Percentiles rank a stretch among this genome's conserved stretches.
phyloP scores from a whole-genome alignment of 1,284 basidiomycete genomes.

The Earliella scabrosa region DNA sequence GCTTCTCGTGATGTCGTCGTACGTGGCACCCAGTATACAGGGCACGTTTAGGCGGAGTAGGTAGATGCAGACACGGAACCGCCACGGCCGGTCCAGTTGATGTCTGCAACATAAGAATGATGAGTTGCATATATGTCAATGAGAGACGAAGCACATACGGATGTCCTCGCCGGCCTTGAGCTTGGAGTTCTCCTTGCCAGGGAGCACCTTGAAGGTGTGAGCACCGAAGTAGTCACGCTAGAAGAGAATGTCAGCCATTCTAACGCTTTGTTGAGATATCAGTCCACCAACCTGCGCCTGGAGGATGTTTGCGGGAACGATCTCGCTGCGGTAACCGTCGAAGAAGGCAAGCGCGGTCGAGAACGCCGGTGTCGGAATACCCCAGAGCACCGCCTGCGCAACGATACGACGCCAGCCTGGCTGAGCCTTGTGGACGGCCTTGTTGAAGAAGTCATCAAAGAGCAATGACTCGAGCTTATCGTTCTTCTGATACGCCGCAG shows the following conservation, averaged over 20 bases:
- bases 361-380: constrained; percentile 95
- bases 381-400: constrained; percentile 97
- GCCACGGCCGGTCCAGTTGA: constrained; percentile 94
- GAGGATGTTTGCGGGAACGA: constrained; percentile 92
- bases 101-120: constrained; percentile 49
- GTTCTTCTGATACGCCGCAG: constrained; percentile 91
- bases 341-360: constrained; percentile 99
- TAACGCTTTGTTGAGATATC: constrained; percentile 23
- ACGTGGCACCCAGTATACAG: not conserved
- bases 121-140: constrained; percentile 5
- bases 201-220: constrained; percentile 92
- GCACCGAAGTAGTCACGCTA: constrained; percentile 94
- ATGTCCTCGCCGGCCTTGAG: constrained; percentile 87
- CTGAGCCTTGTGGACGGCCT: constrained; percentile 93
- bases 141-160: constrained; percentile 55
- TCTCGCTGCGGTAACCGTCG: constrained; percentile 94
- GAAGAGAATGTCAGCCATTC: constrained; percentile 27
- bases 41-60: constrained; percentile 78
- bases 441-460: constrained; percentile 98
- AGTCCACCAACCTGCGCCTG: constrained; percentile 78
- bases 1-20: not conserved
- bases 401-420: constrained; percentile 98
- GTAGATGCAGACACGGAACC: constrained; percentile 92
- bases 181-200: constrained; percentile 86
- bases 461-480: constrained; percentile 89